phyloP scores from a whole-genome alignment of 192 early-diverging fungal genomes.

The Gryganskiella cystojenkinii region DNA sequence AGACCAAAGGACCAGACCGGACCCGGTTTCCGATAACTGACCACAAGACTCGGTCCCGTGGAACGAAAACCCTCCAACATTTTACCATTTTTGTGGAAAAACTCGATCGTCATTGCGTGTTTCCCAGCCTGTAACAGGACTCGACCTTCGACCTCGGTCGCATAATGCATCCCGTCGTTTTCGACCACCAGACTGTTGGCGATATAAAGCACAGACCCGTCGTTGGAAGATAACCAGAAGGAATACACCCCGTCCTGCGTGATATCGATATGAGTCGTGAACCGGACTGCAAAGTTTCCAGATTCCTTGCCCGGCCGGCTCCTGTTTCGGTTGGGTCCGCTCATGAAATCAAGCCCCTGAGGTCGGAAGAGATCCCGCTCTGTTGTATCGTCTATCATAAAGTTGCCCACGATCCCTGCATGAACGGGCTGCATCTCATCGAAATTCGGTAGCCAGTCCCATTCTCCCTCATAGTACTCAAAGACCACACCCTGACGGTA shows the following conservation, averaged over 20 bases:
- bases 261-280: constrained; percentile 48
- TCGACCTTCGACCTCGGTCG: constrained; percentile 35
- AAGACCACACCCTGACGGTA: constrained; percentile 42
- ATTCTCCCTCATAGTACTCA: constrained; percentile 49
- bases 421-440: constrained; percentile 46
- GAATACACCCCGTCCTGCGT: constrained; percentile 47
- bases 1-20: constrained; percentile 50
- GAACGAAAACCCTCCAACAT: constrained; percentile 51
- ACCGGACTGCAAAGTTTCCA: constrained; percentile 47
- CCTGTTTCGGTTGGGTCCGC: not conserved
- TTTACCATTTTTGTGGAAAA: constrained; percentile 47
- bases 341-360: not conserved
- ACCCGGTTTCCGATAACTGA: constrained; percentile 33
- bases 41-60: constrained; percentile 33
- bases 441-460: constrained; percentile 53
- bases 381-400: constrained; percentile 50
- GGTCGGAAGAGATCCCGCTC: constrained; percentile 39
- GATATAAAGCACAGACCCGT: constrained; percentile 40
- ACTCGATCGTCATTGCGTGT: constrained; percentile 43
- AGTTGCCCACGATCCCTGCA: constrained; percentile 46
- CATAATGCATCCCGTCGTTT: constrained; percentile 48
- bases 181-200: constrained; percentile 46
- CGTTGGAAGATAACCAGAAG: constrained; percentile 44
- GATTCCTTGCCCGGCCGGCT: constrained; percentile 14
- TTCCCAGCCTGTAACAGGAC: constrained; percentile 32